A percentile compares a stretch with the other conserved stretches of the same genome.
These are phyloP conservation scores for Chaetoceros tenuissimus DNA, from an alignment of 108 stramenopile genomes.

Conservation along the genomic window DNA sequence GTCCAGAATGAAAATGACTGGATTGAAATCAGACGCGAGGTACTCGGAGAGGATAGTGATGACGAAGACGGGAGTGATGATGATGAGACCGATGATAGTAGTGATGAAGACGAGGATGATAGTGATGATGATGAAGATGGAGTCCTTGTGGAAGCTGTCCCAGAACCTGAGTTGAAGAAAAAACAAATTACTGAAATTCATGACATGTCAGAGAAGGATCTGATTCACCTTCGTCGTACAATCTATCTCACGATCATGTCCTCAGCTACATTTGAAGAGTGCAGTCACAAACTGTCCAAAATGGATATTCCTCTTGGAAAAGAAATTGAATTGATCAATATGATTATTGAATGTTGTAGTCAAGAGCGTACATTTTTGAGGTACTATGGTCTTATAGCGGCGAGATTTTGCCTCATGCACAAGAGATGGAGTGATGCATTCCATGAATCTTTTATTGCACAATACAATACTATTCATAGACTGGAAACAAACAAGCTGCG, in stretches of 20 bases:
- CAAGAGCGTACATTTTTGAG: slow-evolving; percentile 94
- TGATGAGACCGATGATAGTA: slow-evolving; percentile 26
- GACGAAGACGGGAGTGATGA: slow-evolving; percentile 38
- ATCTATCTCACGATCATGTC: slow-evolving; percentile 99
- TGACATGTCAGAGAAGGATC: slow-evolving; percentile 84
- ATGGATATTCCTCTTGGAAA: slow-evolving; percentile 88
- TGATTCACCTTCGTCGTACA: slow-evolving; percentile 93
- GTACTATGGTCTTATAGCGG: slow-evolving; percentile 92
- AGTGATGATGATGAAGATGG: slow-evolving; percentile 42
- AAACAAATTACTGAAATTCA: slow-evolving; percentile 29
- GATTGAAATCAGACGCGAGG: slow-evolving; percentile 80
- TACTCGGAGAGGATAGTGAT: slow-evolving; percentile 72
- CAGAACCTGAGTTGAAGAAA: not conserved
- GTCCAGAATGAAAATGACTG: slow-evolving; percentile 86
- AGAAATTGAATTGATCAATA: slow-evolving; percentile 84
- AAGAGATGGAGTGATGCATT: slow-evolving; percentile 88
- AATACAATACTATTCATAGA: slow-evolving; percentile 92
- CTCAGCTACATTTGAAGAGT: slow-evolving; percentile 97
- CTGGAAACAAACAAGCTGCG: slow-evolving; percentile 98
- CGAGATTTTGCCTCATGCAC: slow-evolving; percentile 89
- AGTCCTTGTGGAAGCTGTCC: not conserved
- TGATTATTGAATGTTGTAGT: slow-evolving; percentile 98
- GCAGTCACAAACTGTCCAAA: slow-evolving; percentile 94
- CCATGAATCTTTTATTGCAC: slow-evolving; percentile 68
- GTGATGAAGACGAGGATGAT: slow-evolving; percentile 40